Base-by-base conservation (phyloP, 495 filamentous ascomycete species). In the Extremus antarcticus region DNA sequence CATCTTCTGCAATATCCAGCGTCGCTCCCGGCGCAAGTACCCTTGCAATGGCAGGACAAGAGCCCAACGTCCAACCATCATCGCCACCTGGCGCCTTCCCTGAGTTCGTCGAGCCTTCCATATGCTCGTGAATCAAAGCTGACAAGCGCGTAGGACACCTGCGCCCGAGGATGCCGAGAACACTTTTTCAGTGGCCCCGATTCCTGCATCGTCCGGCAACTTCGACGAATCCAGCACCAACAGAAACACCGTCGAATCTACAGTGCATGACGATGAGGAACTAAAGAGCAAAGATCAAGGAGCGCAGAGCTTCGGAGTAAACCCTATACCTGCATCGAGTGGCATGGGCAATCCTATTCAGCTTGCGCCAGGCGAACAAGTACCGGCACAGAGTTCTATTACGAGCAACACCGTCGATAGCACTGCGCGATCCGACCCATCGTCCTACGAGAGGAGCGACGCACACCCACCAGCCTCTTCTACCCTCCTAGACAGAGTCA, bases 101-200 rank as follows among this genome's bases (percentile, higher is more conserved):
- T 9, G 53, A 85, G 57, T 90, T 66, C n/a, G n/a, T n/a, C n/a
- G n/a, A n/a, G n/a, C n/a, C n/a, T n/a, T n/a, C n/a, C n/a, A n/a
- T n/a, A n/a, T n/a, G n/a, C n/a, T n/a, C n/a, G n/a, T n/a, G n/a
- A n/a, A n/a, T n/a, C n/a, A n/a, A n/a, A n/a, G n/a, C n/a, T n/a
- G n/a, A n/a, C n/a, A n/a, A n/a, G n/a, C n/a, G n/a, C 87, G 87
- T 8, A 48, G 85, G 58, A 91, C 87, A 0, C 87, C 89, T n/a
- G 75, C 66, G 40, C 23, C 25, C 15, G 38, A 51, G 40, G 4
- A 4, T 35, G 55, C 59, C 35, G 53, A 64, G 13, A 53, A 59
- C 24, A 51, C 57, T 10, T 60, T 68, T 49, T 74, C 71, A 50
- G 67, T 91, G 58, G 81, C 86, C 61, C 84, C 85, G 7, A 72